phyloP scores from a whole-genome alignment of 805 yeast genomes.

The Saccharomyces cerevisiae region DNA sequence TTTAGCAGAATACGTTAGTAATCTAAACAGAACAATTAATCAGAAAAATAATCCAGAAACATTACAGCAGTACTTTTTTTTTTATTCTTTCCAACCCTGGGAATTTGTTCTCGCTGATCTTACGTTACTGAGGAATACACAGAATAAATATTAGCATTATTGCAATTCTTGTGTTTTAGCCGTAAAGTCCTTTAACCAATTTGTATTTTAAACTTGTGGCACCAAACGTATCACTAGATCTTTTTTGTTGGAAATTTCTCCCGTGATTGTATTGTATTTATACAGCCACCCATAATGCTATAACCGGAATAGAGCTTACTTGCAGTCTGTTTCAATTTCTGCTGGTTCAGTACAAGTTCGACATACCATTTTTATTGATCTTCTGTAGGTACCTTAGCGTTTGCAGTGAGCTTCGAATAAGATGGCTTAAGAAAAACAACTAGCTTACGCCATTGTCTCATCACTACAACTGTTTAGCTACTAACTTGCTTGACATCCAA shows the following conservation, averaged over 20 bases:
- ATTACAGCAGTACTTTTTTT: not conserved
- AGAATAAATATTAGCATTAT: not conserved
- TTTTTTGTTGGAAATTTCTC: too few species aligned
- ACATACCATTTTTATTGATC: not conserved
- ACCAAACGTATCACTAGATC: not conserved
- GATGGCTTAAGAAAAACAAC: not conserved
- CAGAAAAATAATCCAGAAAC: not conserved
- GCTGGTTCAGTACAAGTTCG: not conserved
- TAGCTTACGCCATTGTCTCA: not conserved
- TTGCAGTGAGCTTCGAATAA: not conserved
- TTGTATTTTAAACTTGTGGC: not conserved
- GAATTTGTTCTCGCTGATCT: not conserved
- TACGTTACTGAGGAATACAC: not conserved
- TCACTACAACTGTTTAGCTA: not conserved
- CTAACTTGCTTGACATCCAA: not conserved
- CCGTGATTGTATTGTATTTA: not conserved
- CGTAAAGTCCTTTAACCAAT: too few species aligned
- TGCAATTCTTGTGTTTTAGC: not conserved
- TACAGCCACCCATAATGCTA: not conserved
- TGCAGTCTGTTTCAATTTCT: not conserved
- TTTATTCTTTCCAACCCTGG: not conserved
- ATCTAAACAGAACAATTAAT: not conserved
- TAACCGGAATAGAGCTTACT: not conserved
- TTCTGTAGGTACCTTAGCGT: not conserved
- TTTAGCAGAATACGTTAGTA: not conserved